Conservation (phyloP, 2,329 filamentous ascomycete genomes). For the Celoporthe dispersa region DNA sequence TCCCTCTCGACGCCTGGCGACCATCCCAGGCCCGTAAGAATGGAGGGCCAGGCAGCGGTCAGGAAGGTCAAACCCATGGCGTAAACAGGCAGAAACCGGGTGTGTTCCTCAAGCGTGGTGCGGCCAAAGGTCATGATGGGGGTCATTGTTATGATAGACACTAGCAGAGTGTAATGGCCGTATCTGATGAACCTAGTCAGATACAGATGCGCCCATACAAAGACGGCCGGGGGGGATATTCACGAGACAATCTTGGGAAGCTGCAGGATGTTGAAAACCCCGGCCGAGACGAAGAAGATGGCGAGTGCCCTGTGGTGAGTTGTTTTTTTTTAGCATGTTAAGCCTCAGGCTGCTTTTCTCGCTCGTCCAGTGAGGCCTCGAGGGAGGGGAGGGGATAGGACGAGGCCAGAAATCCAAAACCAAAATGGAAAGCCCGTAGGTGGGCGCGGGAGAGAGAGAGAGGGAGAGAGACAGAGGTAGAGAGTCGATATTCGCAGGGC, state of each 20-base stretch:
- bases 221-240: background rate
- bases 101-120: constrained; percentile 1
- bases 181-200: constrained; percentile 14
- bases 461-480: background rate
- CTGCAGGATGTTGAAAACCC: constrained; percentile 11
- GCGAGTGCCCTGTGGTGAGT: constrained; percentile 4
- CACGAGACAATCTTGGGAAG: constrained; percentile 4
- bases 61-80: constrained; percentile 16
- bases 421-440: background rate
- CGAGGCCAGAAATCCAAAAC: background rate
- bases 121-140: constrained; percentile 11
- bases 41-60: constrained; percentile 20
- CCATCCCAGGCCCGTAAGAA: constrained; percentile 1
- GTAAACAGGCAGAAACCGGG: constrained; percentile 18
- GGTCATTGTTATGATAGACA: background rate
- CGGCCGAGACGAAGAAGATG: constrained; percentile 11
- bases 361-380: background rate
- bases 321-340: background rate
- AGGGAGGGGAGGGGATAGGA: background rate
- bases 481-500: background rate
- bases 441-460: background rate
- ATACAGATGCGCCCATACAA: background rate
- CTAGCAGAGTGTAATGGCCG: constrained; percentile 15
- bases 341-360: background rate
- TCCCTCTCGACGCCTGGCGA: background rate